Base-by-base conservation (phyloP, 306 rosid genomes). In the Quillaja saponaria region DNA sequence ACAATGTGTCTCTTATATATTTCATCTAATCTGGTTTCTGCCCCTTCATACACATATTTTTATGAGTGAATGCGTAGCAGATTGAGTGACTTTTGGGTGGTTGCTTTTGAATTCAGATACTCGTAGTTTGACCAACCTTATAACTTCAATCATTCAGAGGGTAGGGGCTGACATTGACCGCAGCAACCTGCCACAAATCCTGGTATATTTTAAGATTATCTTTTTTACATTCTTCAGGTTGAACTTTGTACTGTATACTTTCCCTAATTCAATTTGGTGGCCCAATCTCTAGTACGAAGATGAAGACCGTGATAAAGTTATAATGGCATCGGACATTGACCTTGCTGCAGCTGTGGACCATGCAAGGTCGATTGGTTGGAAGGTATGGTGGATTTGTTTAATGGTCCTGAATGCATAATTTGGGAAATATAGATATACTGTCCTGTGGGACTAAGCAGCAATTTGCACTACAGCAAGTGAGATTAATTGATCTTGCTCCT, bases 311-410 rank as follows among this genome's bases (percentile, higher is more conserved):
- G 99, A 94, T 66, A 84, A 77, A 74, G 81, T 94, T 61, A 81
- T 94, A 17, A 67, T 94, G 74, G 90, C 95, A 71, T 87, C 97
- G 15, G 99, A 94, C 68, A 67, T 66, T 67, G 99, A 94, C 77
- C 99, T 94, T 48, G 61, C 76, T 56, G 84, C 90, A 20, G 99
- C 99, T 6, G 87, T 94, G 65, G 96, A 94, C 55, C 99, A 94
- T 59, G 99, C 99, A 53, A 90, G 74, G 76, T 60, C 56, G 61
- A 90, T 81, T 61, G 99, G 91, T 45, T 82, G 87, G 77, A 94
- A 94, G 99, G 99, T 94, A 83, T 7, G 55, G 21, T 59, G 15
- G 33, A 44, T 63, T n/a, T 40, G 18, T 65, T 55, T 59, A 10
- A 7, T 50, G 16, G 16, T 35, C 3, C 13, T 16, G 15, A n/a